These are phyloP conservation scores for Skeletonema menzelii DNA, from an alignment of 108 stramenopile genomes.

Conservation along the genomic window DNA sequence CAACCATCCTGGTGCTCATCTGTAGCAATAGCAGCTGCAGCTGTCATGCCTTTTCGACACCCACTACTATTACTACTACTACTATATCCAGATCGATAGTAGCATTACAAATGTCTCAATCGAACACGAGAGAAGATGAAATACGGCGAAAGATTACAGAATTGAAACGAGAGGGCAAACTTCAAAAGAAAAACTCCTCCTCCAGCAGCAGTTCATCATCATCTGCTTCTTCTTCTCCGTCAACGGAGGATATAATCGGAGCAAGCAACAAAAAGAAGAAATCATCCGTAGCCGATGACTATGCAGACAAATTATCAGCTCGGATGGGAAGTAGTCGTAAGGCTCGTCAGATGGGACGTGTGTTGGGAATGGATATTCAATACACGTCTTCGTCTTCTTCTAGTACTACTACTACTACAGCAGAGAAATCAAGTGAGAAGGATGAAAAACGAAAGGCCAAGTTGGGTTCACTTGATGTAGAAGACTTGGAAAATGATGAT, in stretches of 20 bases:
- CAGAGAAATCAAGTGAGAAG: too few relatives aligned
- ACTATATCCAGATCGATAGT: too few relatives aligned
- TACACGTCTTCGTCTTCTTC: background rate
- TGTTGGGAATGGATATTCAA: conserved; percentile 14
- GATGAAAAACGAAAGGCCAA: conserved; percentile 7
- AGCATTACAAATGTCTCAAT: background rate
- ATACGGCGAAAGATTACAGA: conserved; percentile 61
- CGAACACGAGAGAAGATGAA: conserved; percentile 44
- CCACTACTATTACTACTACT: too few relatives aligned
- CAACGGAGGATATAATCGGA: background rate
- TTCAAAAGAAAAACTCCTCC: conserved; percentile 23
- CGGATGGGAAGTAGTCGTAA: conserved; percentile 22
- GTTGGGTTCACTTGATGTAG: conserved; percentile 20
- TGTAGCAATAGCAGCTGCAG: too few relatives aligned
- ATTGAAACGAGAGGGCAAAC: conserved; percentile 52
- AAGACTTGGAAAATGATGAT: conserved; percentile 25
- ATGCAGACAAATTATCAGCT: conserved; percentile 37
- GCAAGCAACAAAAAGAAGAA: background rate
- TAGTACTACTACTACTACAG: background rate
- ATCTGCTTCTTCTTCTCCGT: background rate
- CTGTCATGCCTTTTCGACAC: too few relatives aligned
- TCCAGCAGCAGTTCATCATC: background rate
- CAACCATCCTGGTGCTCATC: too few relatives aligned
- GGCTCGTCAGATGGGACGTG: conserved; percentile 18
- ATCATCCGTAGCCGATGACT: conserved; percentile 16